phyloP scores from a whole-genome alignment of 352 stramenopile species.

The Phytophthora pisi region DNA sequence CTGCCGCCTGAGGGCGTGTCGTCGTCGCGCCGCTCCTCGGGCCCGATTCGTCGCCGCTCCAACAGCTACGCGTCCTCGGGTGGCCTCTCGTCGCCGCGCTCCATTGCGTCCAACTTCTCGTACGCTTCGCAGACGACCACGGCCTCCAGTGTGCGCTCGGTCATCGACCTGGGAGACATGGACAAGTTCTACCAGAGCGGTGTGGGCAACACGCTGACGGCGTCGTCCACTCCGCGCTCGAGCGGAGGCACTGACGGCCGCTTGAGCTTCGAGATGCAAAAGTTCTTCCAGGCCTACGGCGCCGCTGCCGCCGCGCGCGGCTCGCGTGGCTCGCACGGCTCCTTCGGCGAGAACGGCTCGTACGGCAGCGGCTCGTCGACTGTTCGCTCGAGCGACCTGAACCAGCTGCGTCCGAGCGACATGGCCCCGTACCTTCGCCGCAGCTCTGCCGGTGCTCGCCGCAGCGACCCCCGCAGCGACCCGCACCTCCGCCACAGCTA shows the following conservation, averaged over 20 bases:
- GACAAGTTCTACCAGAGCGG: slow-evolving; percentile 76
- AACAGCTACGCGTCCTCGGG: slow-evolving; percentile 73
- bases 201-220: slow-evolving; percentile 27
- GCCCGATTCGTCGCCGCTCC: slow-evolving; percentile 42
- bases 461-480: slow-evolving; percentile 27
- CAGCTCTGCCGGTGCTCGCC: slow-evolving; percentile 39
- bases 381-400: slow-evolving; percentile 57
- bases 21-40: slow-evolving; percentile 30
- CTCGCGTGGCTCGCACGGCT: slow-evolving; percentile 34
- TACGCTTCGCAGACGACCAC: slow-evolving; percentile 76
- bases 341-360: slow-evolving; percentile 47
- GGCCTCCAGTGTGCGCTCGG: slow-evolving; percentile 62
- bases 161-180: slow-evolving; percentile 83
- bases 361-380: slow-evolving; percentile 56
- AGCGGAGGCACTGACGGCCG: slow-evolving; percentile 45
- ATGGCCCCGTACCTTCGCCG: slow-evolving; percentile 39
- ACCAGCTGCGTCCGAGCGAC: slow-evolving; percentile 40
- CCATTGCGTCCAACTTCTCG: slow-evolving; percentile 77
- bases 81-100: slow-evolving; percentile 65
- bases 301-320: slow-evolving; percentile 32
- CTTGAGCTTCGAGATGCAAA: slow-evolving; percentile 72
- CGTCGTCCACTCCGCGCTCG: slow-evolving; percentile 41
- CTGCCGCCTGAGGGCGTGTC: slow-evolving; percentile 24
- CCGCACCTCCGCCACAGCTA: slow-evolving; percentile 33
- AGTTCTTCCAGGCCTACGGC: slow-evolving; percentile 74